Evolutionary conservation across 371 early-diverging fungal species (phyloP).

Genomic region (Choanephora cucurbitarum): DNA sequence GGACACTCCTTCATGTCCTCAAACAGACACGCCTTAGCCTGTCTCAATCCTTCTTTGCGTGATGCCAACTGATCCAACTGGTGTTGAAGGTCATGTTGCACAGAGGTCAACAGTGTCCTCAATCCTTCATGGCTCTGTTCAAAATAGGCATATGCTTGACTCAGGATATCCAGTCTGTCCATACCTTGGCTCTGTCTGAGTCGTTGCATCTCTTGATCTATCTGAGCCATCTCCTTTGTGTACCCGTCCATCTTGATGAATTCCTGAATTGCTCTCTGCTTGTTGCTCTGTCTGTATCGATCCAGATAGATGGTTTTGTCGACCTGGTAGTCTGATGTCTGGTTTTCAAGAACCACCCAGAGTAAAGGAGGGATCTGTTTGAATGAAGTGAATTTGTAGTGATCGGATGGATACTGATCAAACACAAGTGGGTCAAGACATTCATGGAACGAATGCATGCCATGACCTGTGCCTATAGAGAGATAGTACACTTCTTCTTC

Average conservation of each 20-base stretch:
- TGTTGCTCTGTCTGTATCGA: conserved; percentile 40
- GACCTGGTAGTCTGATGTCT: conserved; percentile 15
- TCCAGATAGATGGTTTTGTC: conserved; percentile 47
- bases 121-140: not conserved
- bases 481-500: conserved; percentile 30
- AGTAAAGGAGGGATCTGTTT: conserved; percentile 40
- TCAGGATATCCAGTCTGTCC: no score
- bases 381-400: conserved; percentile 37
- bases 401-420: conserved; percentile 20
- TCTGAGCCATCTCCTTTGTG: conserved; percentile 20
- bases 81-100: no score
- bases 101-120: no score
- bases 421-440: conserved; percentile 47
- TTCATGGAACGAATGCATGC: conserved; percentile 32
- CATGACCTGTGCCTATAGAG: conserved; percentile 22
- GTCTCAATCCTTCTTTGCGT: not conserved
- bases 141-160: conserved; percentile 15
- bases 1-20: conserved; percentile 30
- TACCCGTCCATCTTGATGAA: conserved; percentile 31
- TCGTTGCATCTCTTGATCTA: conserved; percentile 15
- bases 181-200: conserved; percentile 1
- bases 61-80: not conserved
- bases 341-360: conserved; percentile 33
- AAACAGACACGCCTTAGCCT: not conserved
- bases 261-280: conserved; percentile 20